Evolutionary conservation across 2,329 filamentous ascomycete species (phyloP).

Genomic region (Sclerotinia minor): DNA sequence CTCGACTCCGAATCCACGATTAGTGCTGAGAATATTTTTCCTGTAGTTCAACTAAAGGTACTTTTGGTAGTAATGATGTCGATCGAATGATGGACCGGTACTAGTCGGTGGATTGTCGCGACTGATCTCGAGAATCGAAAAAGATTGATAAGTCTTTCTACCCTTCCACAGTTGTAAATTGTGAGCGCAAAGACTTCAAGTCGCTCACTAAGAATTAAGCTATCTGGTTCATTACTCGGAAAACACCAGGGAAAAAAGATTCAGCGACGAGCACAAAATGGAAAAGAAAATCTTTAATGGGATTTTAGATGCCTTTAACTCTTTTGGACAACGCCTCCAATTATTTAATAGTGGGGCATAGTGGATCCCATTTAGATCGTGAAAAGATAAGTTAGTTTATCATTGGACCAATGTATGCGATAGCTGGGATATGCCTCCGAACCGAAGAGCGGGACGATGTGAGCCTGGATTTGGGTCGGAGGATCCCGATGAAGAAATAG

Average conservation of each 20-base stretch:
- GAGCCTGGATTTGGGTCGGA: slow-evolving; percentile 21
- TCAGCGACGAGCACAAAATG: neutral
- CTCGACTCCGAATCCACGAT: slow-evolving; percentile 20
- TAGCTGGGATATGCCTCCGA: neutral
- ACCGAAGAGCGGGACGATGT: slow-evolving; percentile 14
- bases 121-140: slow-evolving; percentile 1
- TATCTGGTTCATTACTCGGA: slow-evolving; percentile 15
- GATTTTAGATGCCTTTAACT: slow-evolving; percentile 18
- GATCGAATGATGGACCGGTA: neutral
- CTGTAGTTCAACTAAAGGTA: neutral
- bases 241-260: neutral
- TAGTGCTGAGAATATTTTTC: neutral
- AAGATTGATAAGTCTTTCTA: slow-evolving; percentile 39
- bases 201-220: slow-evolving; percentile 38
- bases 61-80: slow-evolving; percentile 1
- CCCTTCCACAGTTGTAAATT: slow-evolving; percentile 29
- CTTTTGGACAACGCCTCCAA: slow-evolving; percentile 6
- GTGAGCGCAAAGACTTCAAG: slow-evolving; percentile 44
- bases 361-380: neutral
- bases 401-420: neutral
- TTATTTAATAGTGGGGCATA: slow-evolving; percentile 14
- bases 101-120: neutral
- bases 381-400: slow-evolving; percentile 1
- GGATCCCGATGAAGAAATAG: slow-evolving; percentile 21
- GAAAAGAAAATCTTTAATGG: slow-evolving; percentile 2